A percentile compares a stretch with the other conserved stretches of the same genome.
These are phyloP conservation scores for Capronia americana DNA, from an alignment of 2,329 filamentous ascomycete species.

Conservation along the genomic window DNA sequence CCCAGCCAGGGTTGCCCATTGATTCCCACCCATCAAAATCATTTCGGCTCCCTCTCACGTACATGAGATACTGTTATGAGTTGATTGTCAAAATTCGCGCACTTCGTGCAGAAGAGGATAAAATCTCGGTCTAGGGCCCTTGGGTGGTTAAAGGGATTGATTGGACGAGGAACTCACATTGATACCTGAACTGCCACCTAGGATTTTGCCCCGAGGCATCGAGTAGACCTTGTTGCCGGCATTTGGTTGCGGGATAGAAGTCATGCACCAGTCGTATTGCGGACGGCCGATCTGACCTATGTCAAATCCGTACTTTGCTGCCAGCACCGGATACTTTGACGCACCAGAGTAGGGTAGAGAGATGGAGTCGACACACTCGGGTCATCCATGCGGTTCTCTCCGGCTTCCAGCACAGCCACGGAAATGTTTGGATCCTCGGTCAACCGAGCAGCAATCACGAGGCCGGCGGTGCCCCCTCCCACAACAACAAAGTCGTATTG, in stretches of 20 bases:
- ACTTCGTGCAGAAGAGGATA: neutral
- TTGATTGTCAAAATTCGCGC: neutral
- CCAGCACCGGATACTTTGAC: neutral
- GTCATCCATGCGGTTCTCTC: slow-evolving; percentile 44
- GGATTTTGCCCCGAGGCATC: slow-evolving; percentile 43
- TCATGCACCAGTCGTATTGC: slow-evolving; percentile 38
- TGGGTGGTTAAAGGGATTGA: too few relatives aligned
- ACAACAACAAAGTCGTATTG: slow-evolving; percentile 44
- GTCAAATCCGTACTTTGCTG: neutral
- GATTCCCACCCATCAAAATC: slow-evolving; percentile 49
- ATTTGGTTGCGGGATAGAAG: slow-evolving; percentile 32
- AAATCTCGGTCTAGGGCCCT: neutral
- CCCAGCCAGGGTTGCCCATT: slow-evolving; percentile 48
- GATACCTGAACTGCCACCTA: slow-evolving; percentile 45
- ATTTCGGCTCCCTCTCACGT: slow-evolving; percentile 5
- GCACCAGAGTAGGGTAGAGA: slow-evolving; percentile 34
- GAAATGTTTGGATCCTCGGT: slow-evolving; percentile 44
- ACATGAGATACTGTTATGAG: slow-evolving; percentile 37
- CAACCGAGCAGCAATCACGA: slow-evolving; percentile 44
- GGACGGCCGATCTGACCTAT: slow-evolving; percentile 26
- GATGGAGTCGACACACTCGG: slow-evolving; percentile 41
- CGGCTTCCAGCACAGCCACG: slow-evolving; percentile 56
- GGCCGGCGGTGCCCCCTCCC: slow-evolving; percentile 45
- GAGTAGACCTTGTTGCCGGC: slow-evolving; percentile 36
- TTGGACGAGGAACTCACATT: slow-evolving; percentile 34